Evolutionary conservation across 2,329 filamentous ascomycete species (phyloP).

Genomic region (Pezicula radicicola): DNA sequence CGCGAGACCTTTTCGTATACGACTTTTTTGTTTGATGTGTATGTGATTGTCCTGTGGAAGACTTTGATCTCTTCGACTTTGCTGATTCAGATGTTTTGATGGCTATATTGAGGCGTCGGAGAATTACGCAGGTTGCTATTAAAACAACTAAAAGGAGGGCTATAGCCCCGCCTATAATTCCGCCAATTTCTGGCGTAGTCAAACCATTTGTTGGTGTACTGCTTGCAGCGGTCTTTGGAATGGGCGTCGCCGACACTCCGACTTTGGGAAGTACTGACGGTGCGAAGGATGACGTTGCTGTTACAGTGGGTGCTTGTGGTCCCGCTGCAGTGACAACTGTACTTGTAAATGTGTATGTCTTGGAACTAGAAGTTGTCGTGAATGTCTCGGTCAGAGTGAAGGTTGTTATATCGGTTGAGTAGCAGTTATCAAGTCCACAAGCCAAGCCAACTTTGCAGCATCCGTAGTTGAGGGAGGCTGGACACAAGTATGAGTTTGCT

Average conservation of each 20-base stretch:
- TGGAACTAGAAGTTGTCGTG: slow-evolving; percentile 42
- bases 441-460: slow-evolving; percentile 49
- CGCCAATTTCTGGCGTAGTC: slow-evolving; percentile 40
- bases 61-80: slow-evolving; percentile 7
- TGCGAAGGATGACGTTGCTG: slow-evolving; percentile 6
- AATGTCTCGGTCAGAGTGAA: slow-evolving; percentile 39
- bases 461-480: slow-evolving; percentile 46
- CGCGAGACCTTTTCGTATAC: slow-evolving; percentile 1
- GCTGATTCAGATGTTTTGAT: slow-evolving; percentile 30
- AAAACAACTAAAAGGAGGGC: slow-evolving; percentile 46
- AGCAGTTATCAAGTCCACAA: slow-evolving; percentile 47
- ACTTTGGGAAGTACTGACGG: slow-evolving; percentile 16
- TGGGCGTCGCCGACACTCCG: slow-evolving; percentile 10
- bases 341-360: slow-evolving; percentile 36
- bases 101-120: slow-evolving; percentile 42
- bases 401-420: slow-evolving; percentile 42
- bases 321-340: slow-evolving; percentile 33
- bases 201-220: slow-evolving; percentile 22
- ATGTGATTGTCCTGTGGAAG: slow-evolving; percentile 12
- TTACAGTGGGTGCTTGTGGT: slow-evolving; percentile 26
- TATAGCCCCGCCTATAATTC: slow-evolving; percentile 50
- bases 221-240: slow-evolving; percentile 26
- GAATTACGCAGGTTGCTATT: slow-evolving; percentile 43
- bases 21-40: slow-evolving; percentile 6
- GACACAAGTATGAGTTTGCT: slow-evolving; percentile 43